Percentiles rank a stretch among this genome's conserved stretches.
phyloP scores from a whole-genome alignment of 192 early-diverging fungal species.

The Diversispora epigaea region DNA sequence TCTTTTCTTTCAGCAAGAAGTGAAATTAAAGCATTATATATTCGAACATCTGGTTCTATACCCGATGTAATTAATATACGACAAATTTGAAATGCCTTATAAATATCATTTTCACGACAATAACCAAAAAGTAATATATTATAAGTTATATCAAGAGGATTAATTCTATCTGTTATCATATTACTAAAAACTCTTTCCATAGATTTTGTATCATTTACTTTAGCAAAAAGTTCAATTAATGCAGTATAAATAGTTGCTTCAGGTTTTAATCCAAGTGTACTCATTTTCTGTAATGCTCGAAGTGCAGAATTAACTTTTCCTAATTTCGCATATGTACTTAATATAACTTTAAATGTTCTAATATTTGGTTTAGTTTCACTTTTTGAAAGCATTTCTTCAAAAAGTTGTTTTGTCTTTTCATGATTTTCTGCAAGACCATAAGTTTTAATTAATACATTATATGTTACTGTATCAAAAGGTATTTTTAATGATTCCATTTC shows the following conservation, averaged over 20 bases:
- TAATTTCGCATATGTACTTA: constrained; percentile 15
- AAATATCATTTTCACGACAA: constrained; percentile 43
- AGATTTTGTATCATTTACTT: constrained; percentile 15
- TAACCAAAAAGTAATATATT: constrained; percentile 49
- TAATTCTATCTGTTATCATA: constrained; percentile 28
- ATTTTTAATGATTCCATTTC: constrained; percentile 27
- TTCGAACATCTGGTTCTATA: constrained; percentile 44
- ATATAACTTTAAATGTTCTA: background rate
- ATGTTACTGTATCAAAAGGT: background rate
- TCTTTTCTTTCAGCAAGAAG: constrained; percentile 50
- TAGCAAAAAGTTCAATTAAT: constrained; percentile 26
- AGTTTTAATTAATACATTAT: background rate
- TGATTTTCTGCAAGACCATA: background rate
- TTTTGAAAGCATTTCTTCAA: constrained; percentile 26
- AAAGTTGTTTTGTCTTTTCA: constrained; percentile 6
- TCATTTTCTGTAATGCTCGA: background rate
- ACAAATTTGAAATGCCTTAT: constrained; percentile 45
- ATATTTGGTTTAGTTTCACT: background rate
- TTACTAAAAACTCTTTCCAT: constrained; percentile 25
- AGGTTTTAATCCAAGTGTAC: background rate
- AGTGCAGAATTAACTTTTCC: constrained; percentile 10
- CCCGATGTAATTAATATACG: constrained; percentile 38
- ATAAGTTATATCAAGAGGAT: constrained; percentile 44
- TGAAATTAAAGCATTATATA: constrained; percentile 51
- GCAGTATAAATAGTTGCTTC: background rate